Percentiles rank a stretch among this genome's conserved stretches.
Conservation (phyloP, 306 rosid species). For the Sophora flavescens region DNA sequence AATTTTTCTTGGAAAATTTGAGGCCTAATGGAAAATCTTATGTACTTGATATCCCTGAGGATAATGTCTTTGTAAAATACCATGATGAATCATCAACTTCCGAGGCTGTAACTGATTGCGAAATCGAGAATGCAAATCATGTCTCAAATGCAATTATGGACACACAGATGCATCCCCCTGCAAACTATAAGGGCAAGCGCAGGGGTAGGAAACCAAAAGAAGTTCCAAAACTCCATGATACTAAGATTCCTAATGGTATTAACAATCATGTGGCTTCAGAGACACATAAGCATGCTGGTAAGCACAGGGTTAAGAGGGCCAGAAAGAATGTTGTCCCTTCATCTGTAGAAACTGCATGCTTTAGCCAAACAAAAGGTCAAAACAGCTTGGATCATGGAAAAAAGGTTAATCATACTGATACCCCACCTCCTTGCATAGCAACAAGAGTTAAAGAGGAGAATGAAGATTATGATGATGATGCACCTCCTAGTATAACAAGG, state of each 20-base stretch:
- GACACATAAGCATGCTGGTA: not conserved
- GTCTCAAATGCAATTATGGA: not conserved
- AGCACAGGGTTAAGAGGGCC: not conserved
- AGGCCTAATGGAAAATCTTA: slow-evolving; percentile 40
- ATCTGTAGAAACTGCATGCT: slow-evolving; percentile 9
- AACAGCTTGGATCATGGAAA: not conserved
- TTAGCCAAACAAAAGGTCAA: slow-evolving; percentile 2
- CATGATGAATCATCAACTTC: slow-evolving; percentile 7
- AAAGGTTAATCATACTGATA: not conserved
- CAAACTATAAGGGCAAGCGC: not conserved
- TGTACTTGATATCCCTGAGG: slow-evolving; percentile 41
- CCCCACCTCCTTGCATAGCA: not conserved
- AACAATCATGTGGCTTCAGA: not conserved
- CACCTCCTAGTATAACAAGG: not conserved
- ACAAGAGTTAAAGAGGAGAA: slow-evolving; percentile 17
- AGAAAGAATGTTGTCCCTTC: not conserved
- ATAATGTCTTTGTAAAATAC: slow-evolving; percentile 35
- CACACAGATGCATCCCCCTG: not conserved
- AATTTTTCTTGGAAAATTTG: slow-evolving; percentile 30
- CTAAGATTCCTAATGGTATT: not conserved
- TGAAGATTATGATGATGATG: slow-evolving; percentile 34
- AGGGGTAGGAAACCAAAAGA: slow-evolving; percentile 23
- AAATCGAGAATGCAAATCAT: not conserved
- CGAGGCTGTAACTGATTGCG: not conserved
- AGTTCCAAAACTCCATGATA: not conserved